Evolutionary conservation across 2,329 filamentous ascomycete species (phyloP).

Genomic region (Colletotrichum lupini): DNA sequence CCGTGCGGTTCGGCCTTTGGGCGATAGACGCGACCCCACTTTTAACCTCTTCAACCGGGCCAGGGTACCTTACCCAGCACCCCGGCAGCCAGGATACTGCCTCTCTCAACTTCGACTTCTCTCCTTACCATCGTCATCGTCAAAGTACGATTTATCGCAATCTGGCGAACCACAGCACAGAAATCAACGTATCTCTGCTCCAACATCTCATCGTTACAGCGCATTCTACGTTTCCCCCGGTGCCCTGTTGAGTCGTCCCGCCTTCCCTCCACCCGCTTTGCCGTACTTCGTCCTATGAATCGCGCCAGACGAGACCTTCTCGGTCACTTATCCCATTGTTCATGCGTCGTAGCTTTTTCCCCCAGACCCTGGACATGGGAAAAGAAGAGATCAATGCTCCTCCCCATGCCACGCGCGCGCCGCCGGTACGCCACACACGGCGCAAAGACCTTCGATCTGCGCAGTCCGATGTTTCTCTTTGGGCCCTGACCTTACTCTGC

Average conservation of each 20-base stretch:
- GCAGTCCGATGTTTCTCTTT: background rate
- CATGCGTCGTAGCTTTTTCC: slow-evolving; percentile 12
- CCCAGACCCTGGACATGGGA: slow-evolving; percentile 1
- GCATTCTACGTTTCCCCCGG: background rate
- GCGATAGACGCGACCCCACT: background rate
- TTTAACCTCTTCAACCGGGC: slow-evolving; percentile 16
- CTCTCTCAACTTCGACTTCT: slow-evolving; percentile 23
- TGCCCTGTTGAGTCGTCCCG: no score
- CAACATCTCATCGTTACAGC: background rate
- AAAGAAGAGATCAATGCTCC: background rate
- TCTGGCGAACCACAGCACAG: slow-evolving; percentile 17
- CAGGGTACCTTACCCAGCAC: background rate
- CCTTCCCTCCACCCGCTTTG: background rate
- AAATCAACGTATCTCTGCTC: background rate
- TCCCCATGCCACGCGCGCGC: background rate
- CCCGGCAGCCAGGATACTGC: background rate
- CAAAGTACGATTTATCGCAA: slow-evolving; percentile 13
- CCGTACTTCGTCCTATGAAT: background rate
- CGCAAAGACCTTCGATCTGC: background rate
- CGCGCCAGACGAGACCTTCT: background rate
- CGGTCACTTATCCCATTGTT: slow-evolving; percentile 17
- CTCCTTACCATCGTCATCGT: background rate
- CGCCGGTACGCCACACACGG: background rate
- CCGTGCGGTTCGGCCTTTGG: slow-evolving; percentile 11
- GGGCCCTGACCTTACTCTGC: background rate